These are phyloP conservation scores for Tylopilus plumbeoviolaceoides DNA, from an alignment of 768 basidiomycete genomes.

Conservation along the genomic window DNA sequence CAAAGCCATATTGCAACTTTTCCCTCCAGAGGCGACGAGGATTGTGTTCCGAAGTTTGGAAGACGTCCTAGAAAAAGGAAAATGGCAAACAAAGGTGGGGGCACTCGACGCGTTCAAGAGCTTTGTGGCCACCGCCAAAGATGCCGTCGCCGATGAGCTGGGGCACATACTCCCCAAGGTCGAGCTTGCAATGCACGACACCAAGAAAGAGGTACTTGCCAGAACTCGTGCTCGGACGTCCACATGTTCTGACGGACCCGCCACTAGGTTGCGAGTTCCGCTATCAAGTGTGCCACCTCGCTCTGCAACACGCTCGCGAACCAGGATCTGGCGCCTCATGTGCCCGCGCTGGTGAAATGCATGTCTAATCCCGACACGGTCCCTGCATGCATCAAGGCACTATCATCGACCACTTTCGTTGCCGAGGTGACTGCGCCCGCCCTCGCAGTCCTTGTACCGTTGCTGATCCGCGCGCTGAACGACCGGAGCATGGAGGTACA, in stretches of 20 bases:
- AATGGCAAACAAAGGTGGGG: slow-evolving; percentile 95
- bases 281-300: slow-evolving; percentile 83
- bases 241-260: slow-evolving; percentile 8
- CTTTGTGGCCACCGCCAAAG: slow-evolving; percentile 65
- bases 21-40: slow-evolving; percentile 77
- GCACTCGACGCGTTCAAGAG: slow-evolving; percentile 80
- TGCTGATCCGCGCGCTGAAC: slow-evolving; percentile 85
- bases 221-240: slow-evolving; percentile 11
- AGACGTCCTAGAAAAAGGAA: slow-evolving; percentile 73
- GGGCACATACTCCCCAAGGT: slow-evolving; percentile 80
- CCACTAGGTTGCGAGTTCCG: slow-evolving; percentile 82
- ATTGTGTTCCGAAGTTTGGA: slow-evolving; percentile 67
- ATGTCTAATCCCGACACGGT: slow-evolving; percentile 91
- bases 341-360: slow-evolving; percentile 85
- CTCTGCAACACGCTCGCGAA: slow-evolving; percentile 91
- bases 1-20: slow-evolving; percentile 79
- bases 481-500: slow-evolving; percentile 97
- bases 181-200: slow-evolving; percentile 92
- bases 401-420: slow-evolving; percentile 94
- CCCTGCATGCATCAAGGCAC: slow-evolving; percentile 88
- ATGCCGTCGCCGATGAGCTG: slow-evolving; percentile 78
- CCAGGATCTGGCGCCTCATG: slow-evolving; percentile 87
- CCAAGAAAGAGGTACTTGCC: slow-evolving; percentile 75
- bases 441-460: slow-evolving; percentile 90
- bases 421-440: slow-evolving; percentile 97